A percentile compares a stretch with the other conserved stretches of the same genome.
These are phyloP conservation scores for Oryza longistaminata DNA, from an alignment of 176 grass and related monocot genomes.

Conservation along the genomic window DNA sequence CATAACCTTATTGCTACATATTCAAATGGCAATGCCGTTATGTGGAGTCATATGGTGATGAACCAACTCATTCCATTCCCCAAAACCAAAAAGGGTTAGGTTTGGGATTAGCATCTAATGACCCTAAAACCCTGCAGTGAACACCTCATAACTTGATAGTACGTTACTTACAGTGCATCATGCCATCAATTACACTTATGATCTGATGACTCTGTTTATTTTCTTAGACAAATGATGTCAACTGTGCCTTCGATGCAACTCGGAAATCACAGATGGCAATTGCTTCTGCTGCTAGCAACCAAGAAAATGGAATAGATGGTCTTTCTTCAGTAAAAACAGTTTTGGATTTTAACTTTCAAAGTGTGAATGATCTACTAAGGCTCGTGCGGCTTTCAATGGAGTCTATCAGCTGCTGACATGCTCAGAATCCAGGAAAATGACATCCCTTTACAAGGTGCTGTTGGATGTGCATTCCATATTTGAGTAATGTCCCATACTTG, in stretches of 20 bases:
- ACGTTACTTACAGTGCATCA: constrained; percentile 24
- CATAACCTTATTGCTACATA: constrained; percentile 9
- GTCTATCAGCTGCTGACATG: constrained; percentile 67
- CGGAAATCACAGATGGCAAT: constrained; percentile 80
- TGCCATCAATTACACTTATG: constrained; percentile 17
- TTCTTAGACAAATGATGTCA: constrained; percentile 79
- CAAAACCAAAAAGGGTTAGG: neutral
- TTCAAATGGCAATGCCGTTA: neutral
- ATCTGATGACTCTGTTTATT: constrained; percentile 37
- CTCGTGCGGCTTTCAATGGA: constrained; percentile 93
- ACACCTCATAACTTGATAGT: constrained; percentile 16
- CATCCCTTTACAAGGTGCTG: constrained; percentile 10
- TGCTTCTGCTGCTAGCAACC: constrained; percentile 52
- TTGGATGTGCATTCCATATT: constrained; percentile 21
- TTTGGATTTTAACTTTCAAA: constrained; percentile 94
- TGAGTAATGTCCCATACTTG: constrained; percentile 4
- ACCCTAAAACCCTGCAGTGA: neutral
- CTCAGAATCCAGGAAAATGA: constrained; percentile 16
- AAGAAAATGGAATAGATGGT: constrained; percentile 51
- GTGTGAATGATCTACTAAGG: constrained; percentile 75
- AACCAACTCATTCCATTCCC: constrained; percentile 6
- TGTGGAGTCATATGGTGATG: neutral
- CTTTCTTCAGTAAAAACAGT: constrained; percentile 77
- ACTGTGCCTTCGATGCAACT: constrained; percentile 88
- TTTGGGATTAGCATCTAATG: neutral